Base-by-base conservation (phyloP, 371 early-diverging fungal species). In the Saksenaea vasiformis region DNA sequence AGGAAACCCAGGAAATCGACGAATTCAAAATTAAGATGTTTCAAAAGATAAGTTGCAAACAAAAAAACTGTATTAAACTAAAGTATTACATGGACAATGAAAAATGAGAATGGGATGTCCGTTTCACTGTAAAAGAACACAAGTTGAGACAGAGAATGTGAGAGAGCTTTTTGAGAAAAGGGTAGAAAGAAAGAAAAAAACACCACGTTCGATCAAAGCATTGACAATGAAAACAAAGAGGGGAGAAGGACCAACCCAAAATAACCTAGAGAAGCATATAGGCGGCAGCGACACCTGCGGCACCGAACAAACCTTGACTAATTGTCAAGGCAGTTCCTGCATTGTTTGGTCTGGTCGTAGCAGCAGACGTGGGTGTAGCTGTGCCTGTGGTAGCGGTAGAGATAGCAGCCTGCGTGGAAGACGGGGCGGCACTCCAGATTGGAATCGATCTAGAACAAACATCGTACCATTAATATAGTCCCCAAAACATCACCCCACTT, bases 81-180 rank as follows among this genome's bases (percentile, higher is more conserved):
- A 47, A 47, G 51, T 47, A 47, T 47, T 47, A 47, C 51, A 47
- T 47, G 51, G 51, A 47, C 51, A 47, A 47, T 47, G 51, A 47
- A 22, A 47, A 22, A 47, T 47, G 51, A 47, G 24, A 22, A 47
- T 47, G 51, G 51, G 22, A 47, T 47, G 51, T 47, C 51, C 51
- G 51, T 47, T 47, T 47, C 51, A 47, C 51, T 47, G 51, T 47
- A 47, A 47, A 47, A 47, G 51, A 47, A 47, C 51, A 47, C 51
- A 47, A 47, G 51, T 47, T 47, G 51, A 47, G 31, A 31, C 31
- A 31, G 31, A 31, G 31, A 31, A 7, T 31, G 31, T 31, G 51
- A 47, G 51, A 47, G 51, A 22, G 51, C 51, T 47, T 47, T 47
- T 47, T 47, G 27, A 22, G 24, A 47, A 47, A 31, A 31, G 31